Conservation (phyloP, 805 yeast genomes). For the Teunomyces atbi region DNA sequence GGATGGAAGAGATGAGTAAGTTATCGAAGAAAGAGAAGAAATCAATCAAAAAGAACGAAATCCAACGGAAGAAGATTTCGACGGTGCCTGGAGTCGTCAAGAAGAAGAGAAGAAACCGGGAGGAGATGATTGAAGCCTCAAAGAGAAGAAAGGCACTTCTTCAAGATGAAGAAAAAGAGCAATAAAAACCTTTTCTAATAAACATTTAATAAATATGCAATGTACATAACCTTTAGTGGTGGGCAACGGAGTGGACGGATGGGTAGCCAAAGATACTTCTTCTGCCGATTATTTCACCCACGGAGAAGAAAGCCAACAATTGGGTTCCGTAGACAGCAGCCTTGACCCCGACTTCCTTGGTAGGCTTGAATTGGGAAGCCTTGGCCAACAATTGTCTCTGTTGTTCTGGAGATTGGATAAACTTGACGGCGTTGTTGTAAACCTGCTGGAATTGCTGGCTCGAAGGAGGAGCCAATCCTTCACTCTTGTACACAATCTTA, state of each 20-base stretch:
- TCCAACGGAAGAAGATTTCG: conserved; percentile 71
- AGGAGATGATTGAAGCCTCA: conserved; percentile 74
- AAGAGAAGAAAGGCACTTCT: conserved; percentile 52
- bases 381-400: conserved; percentile 58
- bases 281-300: conserved; percentile 97
- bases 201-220: conserved; percentile 3
- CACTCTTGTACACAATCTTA: conserved; percentile 83
- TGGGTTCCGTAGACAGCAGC: conserved; percentile 79
- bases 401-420: conserved; percentile 40
- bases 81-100: conserved; percentile 75
- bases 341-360: conserved; percentile 58
- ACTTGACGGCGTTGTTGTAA: conserved; percentile 48
- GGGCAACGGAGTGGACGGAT: conserved; percentile 46
- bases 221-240: conserved; percentile 14
- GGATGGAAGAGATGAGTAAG: conserved; percentile 78
- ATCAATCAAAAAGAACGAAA: conserved; percentile 52
- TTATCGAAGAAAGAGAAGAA: conserved; percentile 63
- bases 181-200: background rate
- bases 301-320: conserved; percentile 83
- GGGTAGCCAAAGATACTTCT: conserved; percentile 91
- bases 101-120: conserved; percentile 58
- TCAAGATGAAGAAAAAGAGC: background rate
- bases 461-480: conserved; percentile 91
- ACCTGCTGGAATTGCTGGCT: conserved; percentile 72
- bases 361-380: conserved; percentile 44